Percentiles rank a stretch among this genome's conserved stretches.
phyloP scores from a whole-genome alignment of 768 basidiomycete species.

The Boletus reticuloceps region DNA sequence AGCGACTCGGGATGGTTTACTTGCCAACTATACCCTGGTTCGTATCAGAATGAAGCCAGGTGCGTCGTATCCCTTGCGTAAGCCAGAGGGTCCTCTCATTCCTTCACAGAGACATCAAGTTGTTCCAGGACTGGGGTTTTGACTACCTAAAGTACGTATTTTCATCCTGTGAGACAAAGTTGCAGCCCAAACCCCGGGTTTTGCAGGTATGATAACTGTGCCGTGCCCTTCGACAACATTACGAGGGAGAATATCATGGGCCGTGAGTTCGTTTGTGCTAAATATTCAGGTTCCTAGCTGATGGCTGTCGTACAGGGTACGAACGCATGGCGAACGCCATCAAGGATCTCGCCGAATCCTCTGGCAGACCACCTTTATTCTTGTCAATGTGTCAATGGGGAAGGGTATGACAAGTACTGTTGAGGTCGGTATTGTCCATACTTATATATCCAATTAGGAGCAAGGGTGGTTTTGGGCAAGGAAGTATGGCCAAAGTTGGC shows the following conservation, averaged over 20 bases:
- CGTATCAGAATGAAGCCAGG: slow-evolving; percentile 61
- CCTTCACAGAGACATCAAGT: slow-evolving; percentile 46
- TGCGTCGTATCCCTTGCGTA: slow-evolving; percentile 12
- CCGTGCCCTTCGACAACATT: slow-evolving; percentile 55
- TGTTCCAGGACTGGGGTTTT: slow-evolving; percentile 66
- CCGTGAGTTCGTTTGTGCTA: slow-evolving; percentile 34
- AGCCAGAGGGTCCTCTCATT: not conserved
- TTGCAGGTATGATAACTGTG: slow-evolving; percentile 59
- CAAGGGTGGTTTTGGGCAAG: slow-evolving; percentile 66
- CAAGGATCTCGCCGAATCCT: slow-evolving; percentile 40
- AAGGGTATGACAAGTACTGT: slow-evolving; percentile 34
- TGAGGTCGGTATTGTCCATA: not conserved
- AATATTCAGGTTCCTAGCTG: not conserved
- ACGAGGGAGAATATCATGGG: slow-evolving; percentile 55
- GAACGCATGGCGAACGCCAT: slow-evolving; percentile 62
- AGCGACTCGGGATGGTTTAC: slow-evolving; percentile 71
- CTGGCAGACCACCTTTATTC: slow-evolving; percentile 53
- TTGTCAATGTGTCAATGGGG: slow-evolving; percentile 72
- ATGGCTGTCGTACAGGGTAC: slow-evolving; percentile 42
- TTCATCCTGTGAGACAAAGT: not conserved
- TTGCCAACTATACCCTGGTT: slow-evolving; percentile 62
- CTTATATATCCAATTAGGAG: slow-evolving; percentile 35
- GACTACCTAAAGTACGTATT: slow-evolving; percentile 56
- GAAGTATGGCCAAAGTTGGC: slow-evolving; percentile 61
- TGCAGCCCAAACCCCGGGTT: not conserved